Evolutionary conservation across 2,329 filamentous ascomycete genomes (phyloP).

Genomic region (Samsoniella hepiali): DNA sequence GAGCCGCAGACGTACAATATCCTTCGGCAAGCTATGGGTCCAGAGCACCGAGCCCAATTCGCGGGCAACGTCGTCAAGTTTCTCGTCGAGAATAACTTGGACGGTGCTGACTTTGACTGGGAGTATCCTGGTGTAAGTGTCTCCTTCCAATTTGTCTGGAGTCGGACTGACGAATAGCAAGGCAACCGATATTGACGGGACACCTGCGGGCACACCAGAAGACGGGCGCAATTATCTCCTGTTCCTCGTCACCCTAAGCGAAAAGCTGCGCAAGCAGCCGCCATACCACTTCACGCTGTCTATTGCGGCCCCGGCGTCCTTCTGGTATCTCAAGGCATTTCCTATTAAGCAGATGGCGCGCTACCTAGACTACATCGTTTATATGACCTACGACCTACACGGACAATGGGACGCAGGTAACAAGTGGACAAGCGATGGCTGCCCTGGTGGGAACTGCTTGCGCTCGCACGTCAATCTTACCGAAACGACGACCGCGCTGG

Average conservation of each 20-base stretch:
- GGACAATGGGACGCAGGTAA: slow-evolving; percentile 62
- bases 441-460: slow-evolving; percentile 69
- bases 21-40: slow-evolving; percentile 29
- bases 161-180: no score
- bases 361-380: slow-evolving; percentile 53
- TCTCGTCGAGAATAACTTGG: slow-evolving; percentile 36
- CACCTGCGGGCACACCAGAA: no score
- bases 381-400: slow-evolving; percentile 74
- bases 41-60: slow-evolving; percentile 37
- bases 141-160: no score
- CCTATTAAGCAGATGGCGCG: slow-evolving; percentile 44
- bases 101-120: slow-evolving; percentile 48
- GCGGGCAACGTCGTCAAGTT: slow-evolving; percentile 37
- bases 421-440: slow-evolving; percentile 32
- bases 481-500: slow-evolving; percentile 56
- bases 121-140: slow-evolving; percentile 38
- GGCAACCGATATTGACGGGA: no score
- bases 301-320: slow-evolving; percentile 48
- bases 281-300: slow-evolving; percentile 43
- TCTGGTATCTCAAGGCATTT: slow-evolving; percentile 45
- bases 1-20: slow-evolving; percentile 27
- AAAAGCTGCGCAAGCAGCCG: not conserved
- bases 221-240: slow-evolving; percentile 9
- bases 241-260: not conserved
- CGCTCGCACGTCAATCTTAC: slow-evolving; percentile 47